These are phyloP conservation scores for Fusarium udum DNA, from an alignment of 2,329 filamentous ascomycete species.

Conservation along the genomic window DNA sequence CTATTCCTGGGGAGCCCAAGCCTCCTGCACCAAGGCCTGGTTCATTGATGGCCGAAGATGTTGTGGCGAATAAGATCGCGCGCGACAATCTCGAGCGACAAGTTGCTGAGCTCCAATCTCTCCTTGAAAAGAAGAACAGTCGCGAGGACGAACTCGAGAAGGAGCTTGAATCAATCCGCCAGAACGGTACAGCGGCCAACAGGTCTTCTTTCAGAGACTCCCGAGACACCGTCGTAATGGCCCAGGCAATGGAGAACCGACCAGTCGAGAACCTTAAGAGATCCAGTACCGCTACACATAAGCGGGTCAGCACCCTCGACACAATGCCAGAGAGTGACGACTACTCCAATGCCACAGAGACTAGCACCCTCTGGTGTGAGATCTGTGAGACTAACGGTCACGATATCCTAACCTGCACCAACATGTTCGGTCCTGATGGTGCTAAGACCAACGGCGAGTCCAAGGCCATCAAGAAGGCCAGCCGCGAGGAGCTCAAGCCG, in stretches of 20 bases:
- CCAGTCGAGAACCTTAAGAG: conserved; percentile 61
- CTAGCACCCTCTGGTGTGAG: conserved; percentile 86
- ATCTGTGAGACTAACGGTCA: conserved; percentile 93
- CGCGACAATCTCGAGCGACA: conserved; percentile 80
- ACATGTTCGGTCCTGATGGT: conserved; percentile 74
- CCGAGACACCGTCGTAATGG: conserved; percentile 70
- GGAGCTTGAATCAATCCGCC: conserved; percentile 75
- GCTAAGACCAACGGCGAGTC: conserved; percentile 47
- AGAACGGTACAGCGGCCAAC: conserved; percentile 54
- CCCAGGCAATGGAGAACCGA: conserved; percentile 58
- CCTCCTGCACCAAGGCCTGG: conserved; percentile 43
- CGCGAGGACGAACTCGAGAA: conserved; percentile 88
- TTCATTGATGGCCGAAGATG: conserved; percentile 50
- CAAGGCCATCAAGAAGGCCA: conserved; percentile 48
- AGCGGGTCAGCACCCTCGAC: conserved; percentile 67
- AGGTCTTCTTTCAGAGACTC: conserved; percentile 72
- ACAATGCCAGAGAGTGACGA: conserved; percentile 77
- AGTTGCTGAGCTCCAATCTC: conserved; percentile 77
- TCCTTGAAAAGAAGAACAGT: conserved; percentile 75
- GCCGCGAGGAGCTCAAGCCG: conserved; percentile 51
- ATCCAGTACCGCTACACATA: conserved; percentile 58
- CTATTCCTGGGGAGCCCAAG: conserved; percentile 57
- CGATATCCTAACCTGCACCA: conserved; percentile 92
- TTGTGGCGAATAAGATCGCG: conserved; percentile 46
- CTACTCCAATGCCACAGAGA: conserved; percentile 76